Evolutionary conservation across 78 protist genomes (phyloP).

Genomic region (Speleostelium caveatum): DNA sequence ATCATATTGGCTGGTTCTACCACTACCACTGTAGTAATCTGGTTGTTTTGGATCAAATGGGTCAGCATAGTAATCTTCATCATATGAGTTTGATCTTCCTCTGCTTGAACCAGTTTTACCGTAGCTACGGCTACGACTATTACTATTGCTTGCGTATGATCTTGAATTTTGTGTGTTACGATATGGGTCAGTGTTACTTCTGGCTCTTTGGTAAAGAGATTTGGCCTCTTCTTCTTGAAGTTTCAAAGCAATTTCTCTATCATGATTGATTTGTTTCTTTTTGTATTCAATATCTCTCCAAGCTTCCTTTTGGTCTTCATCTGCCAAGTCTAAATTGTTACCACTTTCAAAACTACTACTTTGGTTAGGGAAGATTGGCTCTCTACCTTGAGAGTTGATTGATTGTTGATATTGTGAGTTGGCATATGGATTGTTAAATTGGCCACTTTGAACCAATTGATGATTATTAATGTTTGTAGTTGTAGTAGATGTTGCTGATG

Average conservation of each 20-base stretch:
- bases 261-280: conserved; percentile 37
- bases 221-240: conserved; percentile 30
- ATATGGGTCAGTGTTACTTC: conserved; percentile 20
- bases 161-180: not conserved
- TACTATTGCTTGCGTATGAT: not conserved
- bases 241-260: conserved; percentile 24
- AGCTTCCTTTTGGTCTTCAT: conserved; percentile 56
- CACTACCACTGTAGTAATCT: not conserved
- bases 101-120: not conserved
- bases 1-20: conserved; percentile 17
- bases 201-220: not conserved
- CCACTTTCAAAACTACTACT: conserved; percentile 52
- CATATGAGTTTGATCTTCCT: not conserved
- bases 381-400: conserved; percentile 19
- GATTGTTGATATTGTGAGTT: not conserved
- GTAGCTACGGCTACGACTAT: not conserved
- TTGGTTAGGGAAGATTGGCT: conserved; percentile 46
- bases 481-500: not conserved
- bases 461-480: conserved; percentile 16
- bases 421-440: no score
- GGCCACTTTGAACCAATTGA: not conserved
- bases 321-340: conserved; percentile 23
- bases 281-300: conserved; percentile 57
- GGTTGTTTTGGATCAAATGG: conserved; percentile 7
- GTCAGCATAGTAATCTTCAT: not conserved